Conservation (phyloP, 352 stramenopile genomes). For the Hyaloperonospora brassicae region DNA sequence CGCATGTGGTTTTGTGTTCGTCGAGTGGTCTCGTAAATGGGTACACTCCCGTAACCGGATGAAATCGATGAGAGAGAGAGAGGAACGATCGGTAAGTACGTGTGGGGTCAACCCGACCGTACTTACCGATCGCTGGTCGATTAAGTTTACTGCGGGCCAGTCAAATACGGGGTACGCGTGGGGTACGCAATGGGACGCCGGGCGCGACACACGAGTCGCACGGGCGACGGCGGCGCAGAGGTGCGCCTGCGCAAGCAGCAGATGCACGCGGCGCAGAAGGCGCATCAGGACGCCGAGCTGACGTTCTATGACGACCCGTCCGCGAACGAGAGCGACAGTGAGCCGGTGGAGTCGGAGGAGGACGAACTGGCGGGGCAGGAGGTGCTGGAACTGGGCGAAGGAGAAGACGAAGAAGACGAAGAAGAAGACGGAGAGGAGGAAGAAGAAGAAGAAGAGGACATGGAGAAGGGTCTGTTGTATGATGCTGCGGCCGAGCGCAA, state of each 20-base stretch:
- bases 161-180: slow-evolving; percentile 3
- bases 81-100: slow-evolving; percentile 8
- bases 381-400: slow-evolving; percentile 54
- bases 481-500: slow-evolving; percentile 62
- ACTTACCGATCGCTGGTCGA: not conserved
- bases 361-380: slow-evolving; percentile 54
- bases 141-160: slow-evolving; percentile 7
- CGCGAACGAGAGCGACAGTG: slow-evolving; percentile 55
- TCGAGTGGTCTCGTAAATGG: not conserved
- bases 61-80: too few species aligned
- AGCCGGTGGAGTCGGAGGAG: slow-evolving; percentile 51
- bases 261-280: slow-evolving; percentile 47
- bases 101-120: not conserved
- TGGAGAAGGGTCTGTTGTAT: slow-evolving; percentile 40
- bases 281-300: slow-evolving; percentile 61
- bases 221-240: slow-evolving; percentile 69
- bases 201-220: slow-evolving; percentile 56
- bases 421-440: slow-evolving; percentile 18
- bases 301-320: slow-evolving; percentile 82
- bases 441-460: slow-evolving; percentile 18
- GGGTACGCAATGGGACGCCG: slow-evolving; percentile 55
- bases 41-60: too few species aligned
- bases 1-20: not conserved
- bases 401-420: slow-evolving; percentile 40
- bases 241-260: slow-evolving; percentile 59